Base-by-base conservation (phyloP, 108 stramenopile genomes). In the Cyclotella sp. region DNA sequence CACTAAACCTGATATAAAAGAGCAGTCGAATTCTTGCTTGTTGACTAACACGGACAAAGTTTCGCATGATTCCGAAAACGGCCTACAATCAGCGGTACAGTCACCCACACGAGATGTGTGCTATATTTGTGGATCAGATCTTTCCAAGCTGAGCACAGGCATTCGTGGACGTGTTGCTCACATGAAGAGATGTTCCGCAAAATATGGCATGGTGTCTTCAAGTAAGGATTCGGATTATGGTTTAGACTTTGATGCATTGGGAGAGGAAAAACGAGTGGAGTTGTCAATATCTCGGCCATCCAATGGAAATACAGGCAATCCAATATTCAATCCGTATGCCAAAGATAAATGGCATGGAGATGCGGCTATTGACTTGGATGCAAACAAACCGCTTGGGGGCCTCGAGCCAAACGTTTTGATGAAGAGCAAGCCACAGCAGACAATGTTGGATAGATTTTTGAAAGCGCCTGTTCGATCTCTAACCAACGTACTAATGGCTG, bases 181-280 rank as follows among this genome's bases (percentile, higher is more conserved):
- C 76, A 90, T 92, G 68, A 95, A 95, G 59, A 78, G 93, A 51
- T 95, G 93, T 46, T 85, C 88, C 15, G 89, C 87, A 46, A 91
- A 92, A 63, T 65, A 92, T 63, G 87, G 87, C 13, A 55, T 47
- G 7, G 8, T 64, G 74, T 16, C 65, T 73, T 44, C 78, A 19
- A 60, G 84, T 19, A 67, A 87, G 9, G 89, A 90, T 49, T 22
- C 46, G 3, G 62, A 54, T 2, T 45, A 73, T 24, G 71, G 44
- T 16, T 39, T 16, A 60, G 49, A 73, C 49, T 41, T 63, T 69
- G 57, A 52, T 4, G 62, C 51, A 21, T 21, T 49, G 3, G 68
- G 45, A 41, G 57, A 39, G 12, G 29, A 15, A 26, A 41, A 42
- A 10, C 60, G n/a, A 18, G 16, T 1, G 27, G 57, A 15, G 58